Base-by-base conservation (phyloP, 345 rosid species). In the Dimocarpus longan region DNA sequence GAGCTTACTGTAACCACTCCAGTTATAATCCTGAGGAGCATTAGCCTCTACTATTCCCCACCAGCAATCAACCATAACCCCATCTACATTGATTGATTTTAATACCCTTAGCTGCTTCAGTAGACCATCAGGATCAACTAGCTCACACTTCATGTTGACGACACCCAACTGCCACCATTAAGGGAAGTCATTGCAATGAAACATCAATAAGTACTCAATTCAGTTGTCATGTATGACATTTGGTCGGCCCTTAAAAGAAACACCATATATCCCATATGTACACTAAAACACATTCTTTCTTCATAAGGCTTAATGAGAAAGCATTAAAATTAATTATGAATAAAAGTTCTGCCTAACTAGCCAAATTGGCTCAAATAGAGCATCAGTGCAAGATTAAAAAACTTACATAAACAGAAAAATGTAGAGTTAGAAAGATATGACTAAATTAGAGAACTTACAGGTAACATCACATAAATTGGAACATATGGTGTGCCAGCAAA, bases 31-130 rank as follows among this genome's bases (percentile, higher is more conserved):
- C 78, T 78, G 95, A 4, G 99, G 98, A 62, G 88, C 84, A 83
- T 91, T 93, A 73, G 94, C 95, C 87, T 97, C 98, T 39, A 92
- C 98, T 83, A 96, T 92, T 76, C 99, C 99, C 99, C 99, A 94
- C 99, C 99, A 97, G 86, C 99, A 97, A 81, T 97, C 94, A 74
- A 93, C 94, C 88, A 87, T 88, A 66, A 94, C 88, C 43, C 99
- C 98, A 84, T 97, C 98, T 39, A 92, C 86, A 76, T 88, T 89
- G 75, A 90, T 79, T 76, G 99, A 89, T 81, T 93, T 93, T 87
- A 97, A 87, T 59, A 84, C 82, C 84, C 91, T 88, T 65, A 96
- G 87, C 84, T 93, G 95, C 86, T 92, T 93, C 74, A 88, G 85
- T 81, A 96, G 77, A 79, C 94, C 89, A 76, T 94, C 97, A 71